phyloP scores from a whole-genome alignment of 2,329 filamentous ascomycete species.

The Botrytis tulipae region DNA sequence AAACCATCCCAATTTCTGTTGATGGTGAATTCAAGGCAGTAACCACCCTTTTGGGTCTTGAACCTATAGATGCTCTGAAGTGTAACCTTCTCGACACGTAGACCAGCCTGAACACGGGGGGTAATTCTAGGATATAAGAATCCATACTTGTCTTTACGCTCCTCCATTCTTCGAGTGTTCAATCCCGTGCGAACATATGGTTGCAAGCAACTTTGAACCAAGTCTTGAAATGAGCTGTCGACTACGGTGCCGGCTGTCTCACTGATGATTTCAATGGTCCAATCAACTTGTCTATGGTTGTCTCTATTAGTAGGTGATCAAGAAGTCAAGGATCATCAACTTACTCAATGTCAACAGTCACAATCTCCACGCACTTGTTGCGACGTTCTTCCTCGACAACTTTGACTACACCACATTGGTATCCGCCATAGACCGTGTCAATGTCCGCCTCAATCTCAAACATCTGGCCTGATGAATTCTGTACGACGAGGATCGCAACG shows the following conservation, averaged over 20 bases:
- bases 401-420: slow-evolving; percentile 32
- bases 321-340: slow-evolving; percentile 1
- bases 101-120: slow-evolving; percentile 19
- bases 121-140: slow-evolving; percentile 31
- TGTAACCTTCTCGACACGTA: slow-evolving; percentile 27
- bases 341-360: slow-evolving; percentile 32
- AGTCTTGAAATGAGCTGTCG: slow-evolving; percentile 23
- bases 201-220: slow-evolving; percentile 29
- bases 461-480: slow-evolving; percentile 24
- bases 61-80: slow-evolving; percentile 34
- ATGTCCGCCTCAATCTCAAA: slow-evolving; percentile 36
- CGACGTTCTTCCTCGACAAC: slow-evolving; percentile 29
- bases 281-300: slow-evolving; percentile 32
- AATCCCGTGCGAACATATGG: slow-evolving; percentile 9
- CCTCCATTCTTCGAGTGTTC: neutral
- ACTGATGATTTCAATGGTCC: slow-evolving; percentile 36
- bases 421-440: slow-evolving; percentile 28
- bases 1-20: slow-evolving; percentile 34
- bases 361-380: slow-evolving; percentile 34
- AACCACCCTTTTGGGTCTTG: slow-evolving; percentile 27
- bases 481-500: slow-evolving; percentile 31
- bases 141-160: slow-evolving; percentile 29
- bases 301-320: slow-evolving; percentile 1
- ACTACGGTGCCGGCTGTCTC: slow-evolving; percentile 31
- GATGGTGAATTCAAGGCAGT: slow-evolving; percentile 36